These are phyloP conservation scores for Paecilomyces formosus DNA, from an alignment of 2,329 filamentous ascomycete genomes.

Conservation along the genomic window DNA sequence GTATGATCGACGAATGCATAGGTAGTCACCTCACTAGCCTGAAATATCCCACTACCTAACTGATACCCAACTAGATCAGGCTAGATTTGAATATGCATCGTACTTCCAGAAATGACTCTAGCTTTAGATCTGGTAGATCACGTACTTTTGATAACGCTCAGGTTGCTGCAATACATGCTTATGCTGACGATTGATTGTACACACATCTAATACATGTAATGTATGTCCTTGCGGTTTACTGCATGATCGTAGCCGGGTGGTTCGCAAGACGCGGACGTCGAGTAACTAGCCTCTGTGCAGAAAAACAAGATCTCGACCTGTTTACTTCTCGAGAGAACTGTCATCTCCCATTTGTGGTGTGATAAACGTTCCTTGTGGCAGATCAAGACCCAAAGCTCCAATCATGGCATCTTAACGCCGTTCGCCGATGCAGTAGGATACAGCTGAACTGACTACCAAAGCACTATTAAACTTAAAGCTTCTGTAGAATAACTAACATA, in stretches of 20 bases:
- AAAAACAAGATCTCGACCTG: no score
- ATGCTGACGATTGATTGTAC: not conserved
- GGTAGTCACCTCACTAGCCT: not conserved
- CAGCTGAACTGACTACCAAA: not conserved
- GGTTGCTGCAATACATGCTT: not conserved
- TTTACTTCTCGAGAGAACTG: no score
- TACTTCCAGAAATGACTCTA: not conserved
- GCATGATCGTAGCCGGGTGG: not conserved
- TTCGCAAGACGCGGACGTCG: not conserved
- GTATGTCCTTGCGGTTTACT: no score
- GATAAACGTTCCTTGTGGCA: not conserved
- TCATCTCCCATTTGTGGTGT: no score
- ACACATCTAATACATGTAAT: no score
- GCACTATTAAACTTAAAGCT: not conserved
- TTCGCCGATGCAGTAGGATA: not conserved
- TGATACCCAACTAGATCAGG: not conserved
- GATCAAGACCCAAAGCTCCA: not conserved
- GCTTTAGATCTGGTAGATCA: not conserved
- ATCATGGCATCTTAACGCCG: not conserved
- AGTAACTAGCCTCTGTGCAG: not conserved
- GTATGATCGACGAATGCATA: not conserved
- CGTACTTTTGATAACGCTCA: not conserved
- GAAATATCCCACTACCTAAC: no score
- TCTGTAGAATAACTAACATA: not conserved
- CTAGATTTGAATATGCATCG: not conserved